phyloP scores from a whole-genome alignment of 2,329 filamentous ascomycete genomes.

The Cladosporium sp. region DNA sequence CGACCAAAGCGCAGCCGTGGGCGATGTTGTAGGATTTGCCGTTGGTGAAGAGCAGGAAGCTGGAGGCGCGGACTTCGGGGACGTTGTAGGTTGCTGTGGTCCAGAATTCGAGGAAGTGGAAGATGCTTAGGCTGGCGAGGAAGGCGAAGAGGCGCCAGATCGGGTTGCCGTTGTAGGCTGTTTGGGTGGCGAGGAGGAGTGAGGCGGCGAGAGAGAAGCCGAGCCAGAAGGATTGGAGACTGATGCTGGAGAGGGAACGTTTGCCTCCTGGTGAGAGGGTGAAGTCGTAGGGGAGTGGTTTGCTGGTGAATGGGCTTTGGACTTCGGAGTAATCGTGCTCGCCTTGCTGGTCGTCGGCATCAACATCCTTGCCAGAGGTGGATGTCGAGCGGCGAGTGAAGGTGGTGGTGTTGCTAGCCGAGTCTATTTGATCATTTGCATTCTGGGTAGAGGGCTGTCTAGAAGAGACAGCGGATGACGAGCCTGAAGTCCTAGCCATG shows the following conservation, averaged over 20 bases:
- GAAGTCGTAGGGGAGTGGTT: conserved; percentile 21
- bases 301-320: conserved; percentile 10
- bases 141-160: conserved; percentile 61
- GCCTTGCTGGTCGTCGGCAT: background rate
- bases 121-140: conserved; percentile 63
- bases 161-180: conserved; percentile 19
- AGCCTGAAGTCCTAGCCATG: conserved; percentile 19
- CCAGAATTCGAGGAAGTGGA: conserved; percentile 97
- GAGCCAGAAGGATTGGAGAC: conserved; percentile 41
- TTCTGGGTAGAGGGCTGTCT: background rate
- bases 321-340: background rate
- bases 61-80: conserved; percentile 61
- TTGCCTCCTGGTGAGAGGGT: conserved; percentile 38
- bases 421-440: background rate
- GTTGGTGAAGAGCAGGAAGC: conserved; percentile 81
- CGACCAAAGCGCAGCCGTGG: conserved; percentile 67
- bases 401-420: background rate
- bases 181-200: conserved; percentile 22
- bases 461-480: conserved; percentile 17
- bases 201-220: conserved; percentile 36
- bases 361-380: background rate
- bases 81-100: conserved; percentile 83
- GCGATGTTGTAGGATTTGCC: conserved; percentile 80
- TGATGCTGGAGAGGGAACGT: conserved; percentile 45
- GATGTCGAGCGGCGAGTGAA: background rate